Evolutionary conservation across 2,329 filamentous ascomycete genomes (phyloP).

Genomic region (Aureobasidium sp.): DNA sequence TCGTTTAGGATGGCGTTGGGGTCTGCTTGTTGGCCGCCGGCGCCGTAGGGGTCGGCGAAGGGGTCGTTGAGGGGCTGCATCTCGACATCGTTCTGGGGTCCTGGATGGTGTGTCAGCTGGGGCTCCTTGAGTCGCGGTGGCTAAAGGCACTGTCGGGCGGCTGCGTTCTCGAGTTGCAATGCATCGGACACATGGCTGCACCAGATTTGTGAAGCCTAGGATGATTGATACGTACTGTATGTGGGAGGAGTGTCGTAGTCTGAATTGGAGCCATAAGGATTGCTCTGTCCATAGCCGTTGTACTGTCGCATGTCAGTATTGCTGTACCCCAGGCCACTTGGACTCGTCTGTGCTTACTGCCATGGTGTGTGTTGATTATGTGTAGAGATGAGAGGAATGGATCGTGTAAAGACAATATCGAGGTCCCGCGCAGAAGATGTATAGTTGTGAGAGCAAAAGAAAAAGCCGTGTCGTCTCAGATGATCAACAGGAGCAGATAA

Average conservation of each 20-base stretch:
- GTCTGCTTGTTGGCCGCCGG: slow-evolving; percentile 34
- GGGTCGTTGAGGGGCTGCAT: slow-evolving; percentile 53
- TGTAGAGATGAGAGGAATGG: background rate
- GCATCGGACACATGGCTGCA: background rate
- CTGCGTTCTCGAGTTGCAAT: background rate
- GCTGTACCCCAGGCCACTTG: background rate
- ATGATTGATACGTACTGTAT: slow-evolving; percentile 19
- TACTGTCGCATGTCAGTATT: slow-evolving; percentile 18
- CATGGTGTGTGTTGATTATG: slow-evolving; percentile 13
- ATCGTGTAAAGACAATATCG: background rate
- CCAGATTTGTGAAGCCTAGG: background rate
- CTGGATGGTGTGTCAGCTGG: slow-evolving; percentile 19
- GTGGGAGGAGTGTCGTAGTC: slow-evolving; percentile 22
- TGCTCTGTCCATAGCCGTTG: slow-evolving; percentile 46
- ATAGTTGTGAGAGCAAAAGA: background rate
- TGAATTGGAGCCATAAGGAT: slow-evolving; percentile 41
- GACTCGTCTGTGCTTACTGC: slow-evolving; percentile 11
- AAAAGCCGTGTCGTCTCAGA: background rate
- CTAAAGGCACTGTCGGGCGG: background rate
- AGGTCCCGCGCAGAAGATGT: background rate
- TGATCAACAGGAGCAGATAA: slow-evolving; percentile 7
- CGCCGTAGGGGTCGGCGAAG: slow-evolving; percentile 19
- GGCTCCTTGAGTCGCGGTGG: background rate
- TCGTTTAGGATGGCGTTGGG: slow-evolving; percentile 76
- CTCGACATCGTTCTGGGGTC: slow-evolving; percentile 49